phyloP scores from a whole-genome alignment of 768 basidiomycete genomes.

The Calocybe gangraenosa region DNA sequence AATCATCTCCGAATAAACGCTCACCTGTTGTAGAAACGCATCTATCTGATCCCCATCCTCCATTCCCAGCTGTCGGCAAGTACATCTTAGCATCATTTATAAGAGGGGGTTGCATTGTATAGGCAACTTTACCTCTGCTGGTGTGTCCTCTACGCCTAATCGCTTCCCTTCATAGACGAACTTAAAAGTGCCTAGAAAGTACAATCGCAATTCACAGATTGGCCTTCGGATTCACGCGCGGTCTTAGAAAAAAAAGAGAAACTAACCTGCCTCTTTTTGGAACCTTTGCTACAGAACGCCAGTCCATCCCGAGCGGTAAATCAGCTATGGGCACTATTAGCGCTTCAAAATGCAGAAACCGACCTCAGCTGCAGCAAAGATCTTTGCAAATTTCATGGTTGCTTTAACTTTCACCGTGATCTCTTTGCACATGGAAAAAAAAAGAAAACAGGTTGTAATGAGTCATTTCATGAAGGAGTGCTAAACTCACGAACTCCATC shows the following conservation, averaged over 20 bases:
- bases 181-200: constrained; percentile 53
- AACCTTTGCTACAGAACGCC: constrained; percentile 46
- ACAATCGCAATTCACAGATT: not conserved
- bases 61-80: constrained; percentile 19
- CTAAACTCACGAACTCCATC: constrained; percentile 56
- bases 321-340: not conserved
- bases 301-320: not conserved
- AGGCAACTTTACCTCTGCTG: constrained; percentile 39
- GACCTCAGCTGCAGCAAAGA: constrained; percentile 67
- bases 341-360: constrained; percentile 16
- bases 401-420: constrained; percentile 66
- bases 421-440: constrained; percentile 28
- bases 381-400: constrained; percentile 60
- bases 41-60: constrained; percentile 21
- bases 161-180: constrained; percentile 56
- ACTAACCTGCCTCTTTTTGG: constrained; percentile 47
- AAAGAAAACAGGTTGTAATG: constrained; percentile 1
- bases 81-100: not conserved
- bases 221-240: not conserved
- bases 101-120: not conserved
- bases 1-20: not conserved
- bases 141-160: constrained; percentile 45
- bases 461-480: too few relatives aligned
- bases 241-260: not conserved
- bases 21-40: constrained; percentile 17